These are phyloP conservation scores for Termitomyces sp. DNA, from an alignment of 768 basidiomycete species.

Conservation along the genomic window DNA sequence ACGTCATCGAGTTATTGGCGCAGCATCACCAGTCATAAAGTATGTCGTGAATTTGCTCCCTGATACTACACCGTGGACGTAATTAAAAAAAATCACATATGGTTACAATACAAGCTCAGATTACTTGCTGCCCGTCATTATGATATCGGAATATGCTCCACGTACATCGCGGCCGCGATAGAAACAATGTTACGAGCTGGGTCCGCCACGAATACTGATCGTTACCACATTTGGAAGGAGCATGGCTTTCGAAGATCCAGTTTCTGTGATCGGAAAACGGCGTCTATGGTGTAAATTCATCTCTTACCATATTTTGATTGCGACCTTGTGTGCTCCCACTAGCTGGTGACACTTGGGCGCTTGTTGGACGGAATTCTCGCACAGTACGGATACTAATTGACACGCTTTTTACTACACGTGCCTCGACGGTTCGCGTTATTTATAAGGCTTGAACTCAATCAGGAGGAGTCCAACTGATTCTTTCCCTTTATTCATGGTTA, in stretches of 20 bases:
- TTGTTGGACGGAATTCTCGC: neutral
- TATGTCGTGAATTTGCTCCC: too few species aligned
- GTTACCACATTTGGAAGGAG: neutral
- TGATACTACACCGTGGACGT: too few species aligned
- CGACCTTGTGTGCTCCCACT: neutral
- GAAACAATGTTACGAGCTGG: neutral
- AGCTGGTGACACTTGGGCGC: neutral
- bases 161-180: neutral
- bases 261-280: neutral
- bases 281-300: neutral
- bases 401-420: neutral
- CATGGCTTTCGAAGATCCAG: neutral
- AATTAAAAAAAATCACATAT: too few species aligned
- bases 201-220: neutral
- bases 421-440: neutral
- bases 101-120: neutral
- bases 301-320: neutral
- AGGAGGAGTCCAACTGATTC: neutral
- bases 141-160: neutral
- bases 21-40: too few species aligned
- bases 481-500: too few species aligned
- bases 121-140: too few species aligned
- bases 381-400: neutral
- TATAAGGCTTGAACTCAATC: slow-evolving; percentile 1
- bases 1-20: too few species aligned